phyloP scores from a whole-genome alignment of 108 stramenopile species.

The Ochromonas danica region DNA sequence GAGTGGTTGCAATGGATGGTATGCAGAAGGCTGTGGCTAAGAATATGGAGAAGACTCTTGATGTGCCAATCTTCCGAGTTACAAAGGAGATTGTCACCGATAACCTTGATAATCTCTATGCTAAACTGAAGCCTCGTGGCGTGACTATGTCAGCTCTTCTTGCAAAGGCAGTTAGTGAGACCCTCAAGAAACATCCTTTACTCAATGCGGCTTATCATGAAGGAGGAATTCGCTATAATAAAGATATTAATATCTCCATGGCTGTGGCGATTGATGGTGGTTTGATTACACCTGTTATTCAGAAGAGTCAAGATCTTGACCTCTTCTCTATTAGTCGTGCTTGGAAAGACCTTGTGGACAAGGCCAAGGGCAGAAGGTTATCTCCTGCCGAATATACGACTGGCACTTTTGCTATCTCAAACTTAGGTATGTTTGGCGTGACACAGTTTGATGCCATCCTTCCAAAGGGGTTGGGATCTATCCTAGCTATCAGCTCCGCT shows the following conservation, averaged over 20 bases:
- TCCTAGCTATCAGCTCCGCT: conserved; percentile 78
- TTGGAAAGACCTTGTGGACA: conserved; percentile 74
- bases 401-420: conserved; percentile 91
- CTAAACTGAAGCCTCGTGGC: conserved; percentile 81
- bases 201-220: conserved; percentile 84
- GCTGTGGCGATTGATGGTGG: conserved; percentile 97
- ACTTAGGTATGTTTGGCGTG: conserved; percentile 98
- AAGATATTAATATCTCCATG: conserved; percentile 95
- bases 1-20: conserved; percentile 80
- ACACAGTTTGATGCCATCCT: conserved; percentile 91
- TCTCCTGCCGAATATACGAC: not conserved
- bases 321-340: conserved; percentile 78
- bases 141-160: conserved; percentile 87
- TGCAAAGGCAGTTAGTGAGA: conserved; percentile 88
- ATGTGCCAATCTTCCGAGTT: conserved; percentile 86
- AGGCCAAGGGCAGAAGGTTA: conserved; percentile 21
- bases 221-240: conserved; percentile 76
- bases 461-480: conserved; percentile 79
- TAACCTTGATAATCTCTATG: conserved; percentile 83
- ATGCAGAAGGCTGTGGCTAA: conserved; percentile 95
- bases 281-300: conserved; percentile 89
- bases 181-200: conserved; percentile 87
- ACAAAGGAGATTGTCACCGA: conserved; percentile 85
- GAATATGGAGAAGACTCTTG: conserved; percentile 91
- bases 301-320: conserved; percentile 82